These are phyloP conservation scores for Tirmania nivea DNA, from an alignment of 495 filamentous ascomycete genomes.

Conservation along the genomic window DNA sequence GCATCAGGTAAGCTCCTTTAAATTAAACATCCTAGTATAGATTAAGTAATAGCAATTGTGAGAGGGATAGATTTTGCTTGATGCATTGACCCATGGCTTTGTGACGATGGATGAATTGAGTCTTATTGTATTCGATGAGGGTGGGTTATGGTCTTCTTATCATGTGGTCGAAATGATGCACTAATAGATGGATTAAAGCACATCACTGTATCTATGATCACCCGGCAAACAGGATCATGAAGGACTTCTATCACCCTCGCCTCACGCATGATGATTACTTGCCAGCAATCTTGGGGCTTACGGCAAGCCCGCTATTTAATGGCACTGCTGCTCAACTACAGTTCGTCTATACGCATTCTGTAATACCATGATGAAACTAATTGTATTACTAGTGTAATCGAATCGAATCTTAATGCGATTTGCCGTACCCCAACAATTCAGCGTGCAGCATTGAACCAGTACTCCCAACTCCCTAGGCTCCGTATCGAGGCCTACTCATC, in stretches of 20 bases:
- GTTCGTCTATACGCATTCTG: constrained; percentile 6
- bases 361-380: background rate
- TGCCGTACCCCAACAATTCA: constrained; percentile 51
- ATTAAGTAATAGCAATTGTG: no score
- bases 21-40: no score
- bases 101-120: constrained; percentile 42
- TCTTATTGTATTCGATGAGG: constrained; percentile 79
- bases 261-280: constrained; percentile 23
- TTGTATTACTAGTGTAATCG: constrained; percentile 32
- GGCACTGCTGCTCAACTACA: constrained; percentile 29
- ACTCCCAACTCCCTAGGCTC: constrained; percentile 46
- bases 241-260: constrained; percentile 42
- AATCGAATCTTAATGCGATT: constrained; percentile 52
- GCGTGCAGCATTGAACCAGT: constrained; percentile 42
- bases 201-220: constrained; percentile 46
- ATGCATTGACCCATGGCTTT: constrained; percentile 65
- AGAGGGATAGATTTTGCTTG: constrained; percentile 35
- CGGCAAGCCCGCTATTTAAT: constrained; percentile 59
- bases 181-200: constrained; percentile 23
- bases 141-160: constrained; percentile 21
- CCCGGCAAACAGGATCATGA: constrained; percentile 60
- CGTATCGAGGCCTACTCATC: constrained; percentile 28
- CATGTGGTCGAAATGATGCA: no score
- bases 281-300: constrained; percentile 63
- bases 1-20: constrained; percentile 6